Evolutionary conservation across 2,329 filamentous ascomycete species (phyloP).

Genomic region (Penicillium sp.): DNA sequence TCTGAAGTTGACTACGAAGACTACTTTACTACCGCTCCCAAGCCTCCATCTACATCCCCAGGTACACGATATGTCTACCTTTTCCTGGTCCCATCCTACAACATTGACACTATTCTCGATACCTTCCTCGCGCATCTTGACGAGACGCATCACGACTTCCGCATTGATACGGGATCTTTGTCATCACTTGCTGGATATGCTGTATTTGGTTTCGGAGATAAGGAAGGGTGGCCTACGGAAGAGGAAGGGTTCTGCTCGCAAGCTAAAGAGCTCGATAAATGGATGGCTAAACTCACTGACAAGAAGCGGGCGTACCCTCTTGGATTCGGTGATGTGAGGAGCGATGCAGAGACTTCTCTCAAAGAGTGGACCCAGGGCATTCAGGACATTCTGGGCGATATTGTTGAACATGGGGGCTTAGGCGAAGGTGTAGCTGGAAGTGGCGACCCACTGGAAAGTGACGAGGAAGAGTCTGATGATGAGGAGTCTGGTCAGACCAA

Average conservation of each 20-base stretch:
- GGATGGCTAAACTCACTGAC: conserved; percentile 94
- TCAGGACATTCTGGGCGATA: conserved; percentile 69
- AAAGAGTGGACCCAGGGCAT: conserved; percentile 80
- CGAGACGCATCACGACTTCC: conserved; percentile 95
- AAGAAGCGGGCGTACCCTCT: conserved; percentile 86
- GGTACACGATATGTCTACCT: conserved; percentile 76
- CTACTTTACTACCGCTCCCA: conserved; percentile 81
- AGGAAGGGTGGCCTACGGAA: conserved; percentile 89
- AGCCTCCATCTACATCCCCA: conserved; percentile 52
- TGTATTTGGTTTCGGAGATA: conserved; percentile 92
- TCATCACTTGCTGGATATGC: conserved; percentile 80
- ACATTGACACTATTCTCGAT: conserved; percentile 90
- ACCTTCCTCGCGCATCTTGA: conserved; percentile 84
- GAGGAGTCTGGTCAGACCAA: conserved; percentile 59
- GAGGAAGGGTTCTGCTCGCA: conserved; percentile 92
- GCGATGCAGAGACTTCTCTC: conserved; percentile 69
- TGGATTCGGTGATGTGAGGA: conserved; percentile 84
- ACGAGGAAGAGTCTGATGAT: conserved; percentile 71
- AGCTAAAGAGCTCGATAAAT: conserved; percentile 86
- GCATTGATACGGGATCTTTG: conserved; percentile 87
- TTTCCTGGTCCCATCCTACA: conserved; percentile 86
- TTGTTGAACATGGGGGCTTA: conserved; percentile 56
- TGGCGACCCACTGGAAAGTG: conserved; percentile 83
- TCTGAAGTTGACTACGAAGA: conserved; percentile 91
- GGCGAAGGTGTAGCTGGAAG: conserved; percentile 76